phyloP scores from a whole-genome alignment of 208 protist species.

The Paratrypanosoma confusum region DNA sequence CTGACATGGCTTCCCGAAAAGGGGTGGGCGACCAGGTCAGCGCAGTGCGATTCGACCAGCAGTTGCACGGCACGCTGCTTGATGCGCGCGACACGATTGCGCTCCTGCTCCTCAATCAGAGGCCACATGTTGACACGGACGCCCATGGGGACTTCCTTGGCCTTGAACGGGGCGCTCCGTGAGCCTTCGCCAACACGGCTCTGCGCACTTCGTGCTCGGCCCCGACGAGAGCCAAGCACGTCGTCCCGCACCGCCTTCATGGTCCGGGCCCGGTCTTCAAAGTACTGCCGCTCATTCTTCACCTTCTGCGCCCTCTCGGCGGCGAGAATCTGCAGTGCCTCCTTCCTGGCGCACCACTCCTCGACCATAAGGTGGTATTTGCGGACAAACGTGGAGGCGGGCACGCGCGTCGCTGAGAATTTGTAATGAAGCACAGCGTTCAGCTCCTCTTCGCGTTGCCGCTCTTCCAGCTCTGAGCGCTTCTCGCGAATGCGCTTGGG shows the following conservation, averaged over 20 bases:
- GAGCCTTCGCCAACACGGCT: not conserved
- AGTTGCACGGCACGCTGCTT: slow-evolving; percentile 32
- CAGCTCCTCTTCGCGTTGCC: slow-evolving; percentile 20
- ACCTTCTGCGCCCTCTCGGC: slow-evolving; percentile 40
- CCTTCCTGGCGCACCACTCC: slow-evolving; percentile 80
- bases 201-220: slow-evolving; percentile 11
- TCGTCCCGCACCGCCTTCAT: slow-evolving; percentile 39
- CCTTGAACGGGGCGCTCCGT: not conserved
- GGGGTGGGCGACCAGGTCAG: not conserved
- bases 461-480: slow-evolving; percentile 26
- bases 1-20: not conserved
- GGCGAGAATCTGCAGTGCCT: slow-evolving; percentile 45
- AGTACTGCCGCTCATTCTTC: slow-evolving; percentile 35
- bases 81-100: slow-evolving; percentile 58
- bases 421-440: slow-evolving; percentile 13
- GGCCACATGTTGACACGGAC: slow-evolving; percentile 74
- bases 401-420: slow-evolving; percentile 55
- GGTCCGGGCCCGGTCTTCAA: slow-evolving; percentile 31
- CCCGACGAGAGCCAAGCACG: slow-evolving; percentile 32
- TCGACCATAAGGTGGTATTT: slow-evolving; percentile 87
- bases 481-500: slow-evolving; percentile 27
- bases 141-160: slow-evolving; percentile 51
- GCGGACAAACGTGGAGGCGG: slow-evolving; percentile 77
- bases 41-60: slow-evolving; percentile 26
- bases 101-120: slow-evolving; percentile 70